Percentiles rank a stretch among this genome's conserved stretches.
Conservation (phyloP, 306 rosid species). For the Trifolium dubium region DNA sequence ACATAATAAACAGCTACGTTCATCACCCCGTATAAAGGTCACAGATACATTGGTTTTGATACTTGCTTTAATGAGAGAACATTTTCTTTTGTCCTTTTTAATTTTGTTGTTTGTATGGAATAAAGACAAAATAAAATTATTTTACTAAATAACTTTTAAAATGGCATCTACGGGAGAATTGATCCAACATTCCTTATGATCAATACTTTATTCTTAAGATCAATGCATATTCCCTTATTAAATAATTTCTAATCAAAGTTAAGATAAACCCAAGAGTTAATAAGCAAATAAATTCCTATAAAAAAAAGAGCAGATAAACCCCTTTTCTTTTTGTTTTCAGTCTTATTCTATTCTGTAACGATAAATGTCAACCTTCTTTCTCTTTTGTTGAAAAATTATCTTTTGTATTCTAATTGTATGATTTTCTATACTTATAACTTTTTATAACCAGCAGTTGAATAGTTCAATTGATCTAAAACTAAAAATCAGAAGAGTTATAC, state of each 20-base stretch:
- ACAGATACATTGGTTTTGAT: conserved; percentile 2
- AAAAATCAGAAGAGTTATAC: too few species aligned
- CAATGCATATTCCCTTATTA: conserved; percentile 44
- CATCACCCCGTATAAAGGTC: neutral
- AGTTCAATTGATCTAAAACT: too few species aligned
- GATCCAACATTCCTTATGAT: conserved; percentile 68
- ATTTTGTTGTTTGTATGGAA: conserved; percentile 10
- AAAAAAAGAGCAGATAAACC: conserved; percentile 36
- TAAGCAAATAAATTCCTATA: conserved; percentile 32
- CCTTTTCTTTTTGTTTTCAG: conserved; percentile 1
- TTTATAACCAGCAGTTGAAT: too few species aligned
- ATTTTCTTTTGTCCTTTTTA: neutral
- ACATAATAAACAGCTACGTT: neutral
- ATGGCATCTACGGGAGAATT: conserved; percentile 44
- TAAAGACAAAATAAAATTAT: conserved; percentile 26
- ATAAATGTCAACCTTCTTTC: conserved; percentile 24
- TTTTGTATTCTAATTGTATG: too few species aligned
- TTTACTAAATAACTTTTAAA: neutral
- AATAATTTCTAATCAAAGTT: conserved; percentile 50
- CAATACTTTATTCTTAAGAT: conserved; percentile 57
- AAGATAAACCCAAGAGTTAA: conserved; percentile 53
- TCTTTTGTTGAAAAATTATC: too few species aligned
- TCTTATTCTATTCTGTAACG: conserved; percentile 20
- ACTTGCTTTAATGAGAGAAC: conserved; percentile 9
- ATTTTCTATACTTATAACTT: too few species aligned